Base-by-base conservation (phyloP, 495 filamentous ascomycete genomes). In the Trichoderma orchidacearum region DNA sequence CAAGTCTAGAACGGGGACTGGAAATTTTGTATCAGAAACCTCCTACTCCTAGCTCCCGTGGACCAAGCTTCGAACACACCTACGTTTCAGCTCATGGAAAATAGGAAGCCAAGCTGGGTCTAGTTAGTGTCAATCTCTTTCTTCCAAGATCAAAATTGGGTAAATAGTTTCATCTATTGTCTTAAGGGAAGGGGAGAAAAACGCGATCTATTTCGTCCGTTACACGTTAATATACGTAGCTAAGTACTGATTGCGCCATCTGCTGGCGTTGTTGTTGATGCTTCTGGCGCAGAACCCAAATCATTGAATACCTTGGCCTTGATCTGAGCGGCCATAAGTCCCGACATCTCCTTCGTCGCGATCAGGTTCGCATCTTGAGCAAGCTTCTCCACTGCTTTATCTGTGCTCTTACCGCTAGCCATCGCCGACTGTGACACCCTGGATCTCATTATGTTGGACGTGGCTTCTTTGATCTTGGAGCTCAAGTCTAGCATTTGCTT, bases 401-500 rank as follows among this genome's bases (percentile, higher is more conserved):
- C 86, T 8, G 60, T 27, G 0, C 18, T 56, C 60, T 61, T 63
- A 35, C 54, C 59, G 15, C 55, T 52, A 4, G 21, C 30, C 51
- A 56, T 55, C n/a, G 58, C 57, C 27, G 58, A 23, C 15, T 54
- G 55, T 41, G 30, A 23, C 13, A 64, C 56, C 17, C 58, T 53
- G 11, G 59, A 64, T 53, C 70, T 74, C 58, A 77, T 63, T 53
- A 81, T 71, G n/a, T 62, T 64, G 35, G 63, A 59, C 0, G 83
- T 75, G 3, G 82, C 81, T 52, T 88, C 81, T 55, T 75, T 70
- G 61, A 94, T 81, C 70, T 95, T 96, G 53, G 80, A 77, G 35
- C 83, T 85, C 52, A 97, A 74, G 70, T 99, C 94, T 51, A 81
- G 70, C 72, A 99, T 95, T 70, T 96, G 92, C 67, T 90, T 92